Base-by-base conservation (phyloP, 2,329 filamentous ascomycete genomes). In the Aspergillus sp. region DNA sequence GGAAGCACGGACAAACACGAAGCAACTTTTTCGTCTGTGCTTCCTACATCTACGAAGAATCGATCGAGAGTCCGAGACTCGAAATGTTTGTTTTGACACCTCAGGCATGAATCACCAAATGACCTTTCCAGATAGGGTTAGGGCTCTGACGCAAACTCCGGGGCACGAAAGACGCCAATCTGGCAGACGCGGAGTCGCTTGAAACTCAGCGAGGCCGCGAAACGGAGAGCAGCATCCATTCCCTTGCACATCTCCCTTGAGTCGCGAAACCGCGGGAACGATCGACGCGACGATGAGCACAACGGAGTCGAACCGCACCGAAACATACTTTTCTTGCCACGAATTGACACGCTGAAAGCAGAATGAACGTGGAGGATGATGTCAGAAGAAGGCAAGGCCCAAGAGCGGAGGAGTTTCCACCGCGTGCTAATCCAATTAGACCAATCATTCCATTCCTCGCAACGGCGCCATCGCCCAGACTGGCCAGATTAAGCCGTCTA, bases 321-420 rank as follows among this genome's bases (percentile, higher is more conserved):
- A 8, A 52, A 43, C 41, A 37, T 12, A 49, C 17, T n/a, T 17
- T 47, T 24, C 17, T 54, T 56, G 37, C 40, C 47, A 51, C 31
- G 7, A 56, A 27, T 46, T 50, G 33, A 37, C 45, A 51, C n/a
- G 39, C 40, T 40, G 24, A 43, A 15, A 53, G n/a, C 55, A 17
- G 39, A 58, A 23, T 21, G 19, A 45, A 48, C 40, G 41, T 37
- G 44, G 46, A 41, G 50, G n/a, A 61, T 61, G 59, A 61, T 59
- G 56, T 61, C 59, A 61, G 59, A 47, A 31, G 45, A 55, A 49
- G 39, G 44, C 39, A 37, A 52, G 37, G 27, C 45, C 50, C 31
- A 47, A 57, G 52, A 59, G 52, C 51, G 59, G 59, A 59, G 53
- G 49, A 49, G 59, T 54, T 54, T 50, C 56, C 44, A 56, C 44